Evolutionary conservation across 2,329 filamentous ascomycete species (phyloP).

Genomic region (Incumbomyces lentus): DNA sequence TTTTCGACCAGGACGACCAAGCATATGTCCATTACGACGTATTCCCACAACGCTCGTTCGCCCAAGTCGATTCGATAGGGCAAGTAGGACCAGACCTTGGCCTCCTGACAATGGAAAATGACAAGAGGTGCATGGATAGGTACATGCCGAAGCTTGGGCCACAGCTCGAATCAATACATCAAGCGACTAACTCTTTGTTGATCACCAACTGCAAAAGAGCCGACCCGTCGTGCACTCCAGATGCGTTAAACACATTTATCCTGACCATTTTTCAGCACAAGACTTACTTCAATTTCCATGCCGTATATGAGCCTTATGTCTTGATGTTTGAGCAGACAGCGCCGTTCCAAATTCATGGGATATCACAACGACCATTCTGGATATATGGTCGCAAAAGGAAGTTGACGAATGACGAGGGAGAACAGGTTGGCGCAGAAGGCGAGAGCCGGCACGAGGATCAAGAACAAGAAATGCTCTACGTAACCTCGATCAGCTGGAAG

Average conservation of each 20-base stretch:
- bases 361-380: conserved; percentile 40
- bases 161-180: conserved; percentile 43
- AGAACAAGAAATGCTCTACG: conserved; percentile 47
- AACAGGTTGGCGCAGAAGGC: conserved; percentile 10
- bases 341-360: conserved; percentile 15
- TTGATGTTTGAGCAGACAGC: conserved; percentile 14
- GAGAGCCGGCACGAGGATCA: conserved; percentile 11
- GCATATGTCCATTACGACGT: conserved; percentile 47
- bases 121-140: conserved; percentile 37
- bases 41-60: conserved; percentile 40
- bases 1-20: conserved; percentile 43
- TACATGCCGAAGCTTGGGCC: conserved; percentile 33
- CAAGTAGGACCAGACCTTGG: conserved; percentile 40
- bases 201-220: conserved; percentile 44
- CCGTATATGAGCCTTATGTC: conserved; percentile 19
- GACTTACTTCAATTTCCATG: conserved; percentile 37
- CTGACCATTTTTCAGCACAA: conserved; percentile 49
- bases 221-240: conserved; percentile 35
- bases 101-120: conserved; percentile 25
- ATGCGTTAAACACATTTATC: conserved; percentile 44
- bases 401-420: neutral
- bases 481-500: conserved; percentile 50
- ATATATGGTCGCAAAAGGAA: conserved; percentile 38
- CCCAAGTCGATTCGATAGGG: conserved; percentile 36
- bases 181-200: conserved; percentile 49